Conservation (phyloP, 1,284 basidiomycete species). For the Inonotus hispidus region DNA sequence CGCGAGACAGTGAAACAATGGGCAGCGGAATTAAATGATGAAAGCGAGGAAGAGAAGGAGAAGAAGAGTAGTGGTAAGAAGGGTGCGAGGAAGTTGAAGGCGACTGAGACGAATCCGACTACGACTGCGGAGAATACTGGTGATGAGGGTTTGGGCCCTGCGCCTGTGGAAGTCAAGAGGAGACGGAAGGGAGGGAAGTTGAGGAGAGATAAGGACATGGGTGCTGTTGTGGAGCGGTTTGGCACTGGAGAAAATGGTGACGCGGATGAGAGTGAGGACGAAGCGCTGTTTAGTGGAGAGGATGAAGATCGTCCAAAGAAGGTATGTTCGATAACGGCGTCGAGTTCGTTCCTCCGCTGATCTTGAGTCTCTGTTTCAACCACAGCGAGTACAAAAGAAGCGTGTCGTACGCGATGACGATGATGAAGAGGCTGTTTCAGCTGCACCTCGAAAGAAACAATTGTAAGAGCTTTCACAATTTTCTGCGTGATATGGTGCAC, state of each 20-base stretch:
- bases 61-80: slow-evolving; percentile 50
- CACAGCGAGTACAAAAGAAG: slow-evolving; percentile 58
- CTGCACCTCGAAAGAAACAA: slow-evolving; percentile 60
- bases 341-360: background rate
- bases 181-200: slow-evolving; percentile 45
- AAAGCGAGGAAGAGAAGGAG: slow-evolving; percentile 74
- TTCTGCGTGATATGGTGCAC: background rate
- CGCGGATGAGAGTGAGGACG: slow-evolving; percentile 36
- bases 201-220: slow-evolving; percentile 36
- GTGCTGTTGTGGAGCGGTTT: slow-evolving; percentile 28
- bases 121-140: slow-evolving; percentile 31
- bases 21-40: slow-evolving; percentile 60
- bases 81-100: slow-evolving; percentile 28
- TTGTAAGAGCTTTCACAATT: slow-evolving; percentile 46
- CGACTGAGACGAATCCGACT: slow-evolving; percentile 32
- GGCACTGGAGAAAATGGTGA: slow-evolving; percentile 37
- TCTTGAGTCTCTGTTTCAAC: background rate
- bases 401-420: slow-evolving; percentile 71
- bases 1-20: slow-evolving; percentile 77
- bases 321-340: too few relatives aligned
- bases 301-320: slow-evolving; percentile 67
- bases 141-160: slow-evolving; percentile 27
- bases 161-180: slow-evolving; percentile 41
- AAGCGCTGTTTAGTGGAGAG: slow-evolving; percentile 59
- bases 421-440: slow-evolving; percentile 53